phyloP scores from a whole-genome alignment of 805 yeast genomes.

The Hanseniaspora pseudoguilliermondii region DNA sequence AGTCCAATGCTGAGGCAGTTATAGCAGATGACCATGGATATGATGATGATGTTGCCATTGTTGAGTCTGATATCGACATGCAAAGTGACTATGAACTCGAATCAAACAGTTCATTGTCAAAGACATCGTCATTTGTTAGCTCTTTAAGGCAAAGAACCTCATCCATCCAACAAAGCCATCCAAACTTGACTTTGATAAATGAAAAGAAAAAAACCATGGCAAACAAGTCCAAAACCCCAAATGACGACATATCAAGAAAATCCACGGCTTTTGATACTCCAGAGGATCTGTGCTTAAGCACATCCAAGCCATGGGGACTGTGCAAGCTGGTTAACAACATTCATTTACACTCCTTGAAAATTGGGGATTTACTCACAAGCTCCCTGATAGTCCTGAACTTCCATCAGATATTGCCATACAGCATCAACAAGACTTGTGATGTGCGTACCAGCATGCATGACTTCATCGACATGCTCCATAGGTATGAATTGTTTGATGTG shows the following conservation, averaged over 20 bases:
- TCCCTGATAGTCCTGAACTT: slow-evolving; percentile 23
- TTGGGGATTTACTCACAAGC: slow-evolving; percentile 24
- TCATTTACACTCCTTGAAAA: slow-evolving; percentile 23
- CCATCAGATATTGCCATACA: slow-evolving; percentile 23
- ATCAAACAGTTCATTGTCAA: slow-evolving; percentile 1
- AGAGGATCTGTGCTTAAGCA: not conserved
- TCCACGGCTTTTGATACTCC: slow-evolving; percentile 12
- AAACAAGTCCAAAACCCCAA: not conserved
- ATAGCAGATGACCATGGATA: not conserved
- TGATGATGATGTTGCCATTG: not conserved
- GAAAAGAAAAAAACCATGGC: not conserved
- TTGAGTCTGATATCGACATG: not conserved
- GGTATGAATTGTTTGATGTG: slow-evolving; percentile 26
- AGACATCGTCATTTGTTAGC: slow-evolving; percentile 6
- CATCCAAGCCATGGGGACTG: slow-evolving; percentile 23
- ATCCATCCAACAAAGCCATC: not conserved
- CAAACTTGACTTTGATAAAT: not conserved
- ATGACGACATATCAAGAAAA: not conserved
- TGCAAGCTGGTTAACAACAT: slow-evolving; percentile 22
- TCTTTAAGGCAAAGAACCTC: slow-evolving; percentile 7
- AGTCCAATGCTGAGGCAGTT: not conserved
- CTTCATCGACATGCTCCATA: slow-evolving; percentile 23
- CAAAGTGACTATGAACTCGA: slow-evolving; percentile 3
- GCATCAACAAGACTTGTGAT: slow-evolving; percentile 17
- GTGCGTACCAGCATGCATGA: slow-evolving; percentile 24